A percentile compares a stretch with the other conserved stretches of the same genome.
Conservation (phyloP, 2,329 filamentous ascomycete species). For the Venturia oleaginea region DNA sequence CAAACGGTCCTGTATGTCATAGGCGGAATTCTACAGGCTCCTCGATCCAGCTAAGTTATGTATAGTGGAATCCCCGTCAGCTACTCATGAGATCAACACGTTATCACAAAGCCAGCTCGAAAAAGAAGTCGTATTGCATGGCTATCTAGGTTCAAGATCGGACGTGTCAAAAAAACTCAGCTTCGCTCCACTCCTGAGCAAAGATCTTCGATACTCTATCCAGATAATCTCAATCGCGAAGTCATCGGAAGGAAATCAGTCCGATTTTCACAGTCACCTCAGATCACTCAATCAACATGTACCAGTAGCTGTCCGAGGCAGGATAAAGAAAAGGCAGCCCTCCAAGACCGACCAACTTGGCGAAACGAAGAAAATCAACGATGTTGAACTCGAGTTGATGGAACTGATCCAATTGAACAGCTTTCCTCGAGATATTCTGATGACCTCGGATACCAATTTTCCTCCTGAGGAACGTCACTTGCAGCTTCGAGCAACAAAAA, state of each 20-base stretch:
- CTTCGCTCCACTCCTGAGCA: conserved; percentile 54
- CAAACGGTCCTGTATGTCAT: conserved; percentile 34
- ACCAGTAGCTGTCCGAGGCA: conserved; percentile 46
- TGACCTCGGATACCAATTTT: conserved; percentile 66
- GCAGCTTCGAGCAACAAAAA: conserved; percentile 67
- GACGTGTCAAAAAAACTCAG: conserved; percentile 60
- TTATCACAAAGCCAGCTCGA: conserved; percentile 20
- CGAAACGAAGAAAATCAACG: conserved; percentile 25
- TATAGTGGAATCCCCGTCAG: conserved; percentile 38
- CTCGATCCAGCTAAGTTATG: conserved; percentile 7
- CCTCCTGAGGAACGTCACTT: conserved; percentile 68
- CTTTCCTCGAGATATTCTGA: conserved; percentile 67
- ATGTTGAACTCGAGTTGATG: conserved; percentile 52
- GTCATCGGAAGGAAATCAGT: conserved; percentile 18
- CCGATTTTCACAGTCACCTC: conserved; percentile 12
- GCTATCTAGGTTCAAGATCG: conserved; percentile 62
- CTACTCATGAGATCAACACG: conserved; percentile 30
- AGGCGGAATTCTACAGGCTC: neutral
- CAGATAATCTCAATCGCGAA: conserved; percentile 41
- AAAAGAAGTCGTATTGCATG: conserved; percentile 48
- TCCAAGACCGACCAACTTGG: conserved; percentile 24
- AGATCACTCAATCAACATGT: conserved; percentile 39
- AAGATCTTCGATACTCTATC: conserved; percentile 35
- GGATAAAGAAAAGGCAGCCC: conserved; percentile 33
- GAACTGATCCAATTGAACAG: conserved; percentile 60